Evolutionary conservation across 2,329 filamentous ascomycete genomes (phyloP), one percentile per base, ranked within the genome.

Genomic region (Escovopsis sp.): DNA sequence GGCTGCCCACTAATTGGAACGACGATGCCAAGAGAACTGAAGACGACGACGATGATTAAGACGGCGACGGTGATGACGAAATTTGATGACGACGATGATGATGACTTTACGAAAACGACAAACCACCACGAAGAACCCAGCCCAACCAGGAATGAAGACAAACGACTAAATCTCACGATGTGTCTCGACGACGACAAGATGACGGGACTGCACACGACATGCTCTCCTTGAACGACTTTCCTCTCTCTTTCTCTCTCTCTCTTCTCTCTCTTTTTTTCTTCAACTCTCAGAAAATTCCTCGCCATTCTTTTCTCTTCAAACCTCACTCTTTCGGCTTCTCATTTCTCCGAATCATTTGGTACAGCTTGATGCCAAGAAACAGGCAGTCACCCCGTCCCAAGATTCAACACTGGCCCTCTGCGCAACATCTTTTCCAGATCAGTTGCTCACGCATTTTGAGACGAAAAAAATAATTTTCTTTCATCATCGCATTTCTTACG

Each of bases 371-470:
- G n/a, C n/a, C 47, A 38, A 43, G 42, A 45, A 36, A 38, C 42
- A 46, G 50, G 51, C 50, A 49, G 50, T 35, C 12, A 35, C 12
- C 50, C 49, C 48, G 51, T 48, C 49, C 55, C 55, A n/a, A 57
- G 50, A 56, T 48, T 53, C 44, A 51, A 55, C 54, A 55, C 49
- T n/a, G n/a, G n/a, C 53, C 57, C 56, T 52, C 55, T 52, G 53
- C 52, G 55, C 55, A 59, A 45, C 48, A 41, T 36, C 38, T 23
- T 43, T 52, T 57, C 55, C 59, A 67, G 62, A 65, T 51, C 58
- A 61, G 62, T 64, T 67, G 67, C 67, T 69, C 67, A 69, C 67
- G 66, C 67, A 68, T 58, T 54, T n/a, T n/a, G n/a, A n/a, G n/a
- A n/a, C 55, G 59, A 59, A 51, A 56, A 52, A 55, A 50, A 52